Conservation (phyloP, 1,284 basidiomycete genomes). For the Cystobasidium slooffiae region DNA sequence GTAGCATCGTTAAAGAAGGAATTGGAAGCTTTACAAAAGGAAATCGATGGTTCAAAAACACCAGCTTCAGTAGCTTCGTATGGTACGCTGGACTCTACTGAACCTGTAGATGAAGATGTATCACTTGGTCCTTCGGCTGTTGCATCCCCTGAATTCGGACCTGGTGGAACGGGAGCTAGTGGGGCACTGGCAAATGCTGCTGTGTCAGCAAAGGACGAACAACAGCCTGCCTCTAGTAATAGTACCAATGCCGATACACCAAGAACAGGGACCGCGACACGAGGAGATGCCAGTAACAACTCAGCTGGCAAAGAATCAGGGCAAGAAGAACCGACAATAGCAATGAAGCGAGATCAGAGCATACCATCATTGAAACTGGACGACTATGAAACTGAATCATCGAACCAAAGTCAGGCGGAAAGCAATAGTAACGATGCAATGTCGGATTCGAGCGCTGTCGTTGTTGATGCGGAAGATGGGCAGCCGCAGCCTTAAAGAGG, state of each 20-base stretch:
- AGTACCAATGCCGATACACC: background rate
- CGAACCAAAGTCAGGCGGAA: background rate
- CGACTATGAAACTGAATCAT: conserved; percentile 5
- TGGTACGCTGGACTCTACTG: background rate
- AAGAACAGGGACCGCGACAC: background rate
- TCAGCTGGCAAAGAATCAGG: background rate
- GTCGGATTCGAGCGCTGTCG: conserved; percentile 35
- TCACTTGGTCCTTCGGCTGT: conserved; percentile 24
- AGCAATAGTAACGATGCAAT: conserved; percentile 21
- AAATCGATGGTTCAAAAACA: conserved; percentile 31
- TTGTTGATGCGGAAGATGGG: conserved; percentile 38
- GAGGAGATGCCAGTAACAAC: background rate
- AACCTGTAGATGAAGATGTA: conserved; percentile 3
- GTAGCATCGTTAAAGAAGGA: conserved; percentile 27
- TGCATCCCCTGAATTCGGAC: conserved; percentile 10
- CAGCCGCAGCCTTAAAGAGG: background rate
- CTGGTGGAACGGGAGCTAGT: conserved; percentile 14
- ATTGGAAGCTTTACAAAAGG: conserved; percentile 35
- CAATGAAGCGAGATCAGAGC: background rate
- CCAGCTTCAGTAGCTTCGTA: conserved; percentile 27
- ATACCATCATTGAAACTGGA: conserved; percentile 28
- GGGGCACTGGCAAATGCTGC: conserved; percentile 5
- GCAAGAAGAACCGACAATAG: background rate
- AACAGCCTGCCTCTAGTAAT: background rate
- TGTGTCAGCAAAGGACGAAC: conserved; percentile 4